Conservation (phyloP, 1,284 basidiomycete species). For the Sporisorium sorghi region DNA sequence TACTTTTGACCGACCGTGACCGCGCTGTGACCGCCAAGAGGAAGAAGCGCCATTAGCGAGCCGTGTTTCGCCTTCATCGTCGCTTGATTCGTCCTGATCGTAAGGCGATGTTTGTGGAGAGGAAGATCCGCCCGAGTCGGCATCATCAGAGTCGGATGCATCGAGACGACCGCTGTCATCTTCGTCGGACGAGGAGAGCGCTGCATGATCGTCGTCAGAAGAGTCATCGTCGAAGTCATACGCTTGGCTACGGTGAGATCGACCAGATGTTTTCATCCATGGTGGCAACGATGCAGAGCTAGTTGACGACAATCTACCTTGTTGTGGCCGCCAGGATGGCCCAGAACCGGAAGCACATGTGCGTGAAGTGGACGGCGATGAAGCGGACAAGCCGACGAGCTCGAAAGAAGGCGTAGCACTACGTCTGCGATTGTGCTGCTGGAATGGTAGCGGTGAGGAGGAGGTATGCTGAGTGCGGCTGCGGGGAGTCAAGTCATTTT, state of each 20-base stretch:
- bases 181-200: conserved; percentile 30
- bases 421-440: conserved; percentile 20
- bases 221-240: conserved; percentile 30
- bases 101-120: conserved; percentile 37
- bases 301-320: background rate
- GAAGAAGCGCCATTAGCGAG: no score
- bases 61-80: conserved; percentile 52
- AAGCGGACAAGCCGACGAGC: conserved; percentile 31
- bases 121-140: conserved; percentile 18
- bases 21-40: background rate
- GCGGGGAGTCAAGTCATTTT: conserved; percentile 6
- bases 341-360: background rate
- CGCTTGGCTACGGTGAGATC: conserved; percentile 12
- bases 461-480: conserved; percentile 2
- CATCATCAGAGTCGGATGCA: conserved; percentile 17
- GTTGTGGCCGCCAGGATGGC: conserved; percentile 7
- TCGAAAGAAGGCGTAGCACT: conserved; percentile 41
- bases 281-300: conserved; percentile 19
- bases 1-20: background rate
- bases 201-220: conserved; percentile 33
- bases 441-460: conserved; percentile 8
- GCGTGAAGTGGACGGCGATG: conserved; percentile 20
- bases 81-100: conserved; percentile 23
- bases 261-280: conserved; percentile 34
- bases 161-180: conserved; percentile 13